Conservation (phyloP, 352 stramenopile species). For the Phytophthora pluvialis region DNA sequence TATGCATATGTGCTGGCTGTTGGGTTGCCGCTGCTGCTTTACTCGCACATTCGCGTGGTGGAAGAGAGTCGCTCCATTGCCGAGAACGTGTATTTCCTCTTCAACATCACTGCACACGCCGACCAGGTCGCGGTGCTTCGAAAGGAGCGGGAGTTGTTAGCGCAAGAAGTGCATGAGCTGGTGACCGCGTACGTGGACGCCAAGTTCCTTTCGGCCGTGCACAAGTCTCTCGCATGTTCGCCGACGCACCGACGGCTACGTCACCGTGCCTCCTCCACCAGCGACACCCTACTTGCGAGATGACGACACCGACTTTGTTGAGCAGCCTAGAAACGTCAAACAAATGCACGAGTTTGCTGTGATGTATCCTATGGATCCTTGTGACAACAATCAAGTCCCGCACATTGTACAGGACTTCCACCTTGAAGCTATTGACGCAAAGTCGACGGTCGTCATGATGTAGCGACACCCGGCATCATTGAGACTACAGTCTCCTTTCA, state of each 20-base stretch:
- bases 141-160: constrained; percentile 59
- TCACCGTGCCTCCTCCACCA: constrained; percentile 52
- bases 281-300: constrained; percentile 41
- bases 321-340: constrained; percentile 19
- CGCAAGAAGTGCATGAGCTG: constrained; percentile 61
- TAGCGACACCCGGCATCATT: too few species aligned
- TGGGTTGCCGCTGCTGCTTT: constrained; percentile 66
- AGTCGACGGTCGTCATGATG: neutral
- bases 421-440: too few species aligned
- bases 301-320: constrained; percentile 21
- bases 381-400: neutral
- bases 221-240: constrained; percentile 58
- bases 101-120: constrained; percentile 69
- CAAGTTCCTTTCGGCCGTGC: constrained; percentile 58
- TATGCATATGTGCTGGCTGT: constrained; percentile 70
- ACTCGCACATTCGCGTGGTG: constrained; percentile 80
- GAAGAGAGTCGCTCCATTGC: constrained; percentile 79
- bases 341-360: constrained; percentile 11
- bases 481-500: too few species aligned
- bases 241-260: constrained; percentile 39
- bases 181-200: constrained; percentile 60
- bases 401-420: too few species aligned
- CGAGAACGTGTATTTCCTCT: constrained; percentile 81
- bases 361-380: constrained; percentile 9
- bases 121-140: constrained; percentile 64